Conservation (phyloP, 2,329 filamentous ascomycete species). For the Pezicula rhizophila region DNA sequence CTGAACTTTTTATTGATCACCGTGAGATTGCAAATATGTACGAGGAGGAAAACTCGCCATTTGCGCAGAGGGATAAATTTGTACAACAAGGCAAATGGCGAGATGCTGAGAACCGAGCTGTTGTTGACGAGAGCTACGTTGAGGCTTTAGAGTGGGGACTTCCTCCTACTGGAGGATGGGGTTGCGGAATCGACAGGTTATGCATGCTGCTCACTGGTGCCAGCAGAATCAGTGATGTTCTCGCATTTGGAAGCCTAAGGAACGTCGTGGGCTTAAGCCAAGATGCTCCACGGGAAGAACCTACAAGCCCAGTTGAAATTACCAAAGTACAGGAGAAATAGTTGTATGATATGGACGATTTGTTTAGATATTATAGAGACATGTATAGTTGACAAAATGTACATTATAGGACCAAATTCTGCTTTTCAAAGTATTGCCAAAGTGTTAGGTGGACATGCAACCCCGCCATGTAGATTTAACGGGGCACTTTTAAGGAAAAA, state of each 20-base stretch:
- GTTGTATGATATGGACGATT: background rate
- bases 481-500: too few relatives aligned
- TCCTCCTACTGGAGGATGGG: conserved; percentile 96
- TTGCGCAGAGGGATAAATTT: conserved; percentile 81
- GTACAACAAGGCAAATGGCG: conserved; percentile 45
- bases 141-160: conserved; percentile 80
- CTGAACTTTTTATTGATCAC: conserved; percentile 76
- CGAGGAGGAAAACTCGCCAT: conserved; percentile 93
- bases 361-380: background rate
- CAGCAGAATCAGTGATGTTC: conserved; percentile 74
- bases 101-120: conserved; percentile 26
- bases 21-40: conserved; percentile 93
- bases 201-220: conserved; percentile 84
- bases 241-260: conserved; percentile 82
- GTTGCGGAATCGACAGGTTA: conserved; percentile 83
- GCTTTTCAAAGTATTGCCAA: too few relatives aligned
- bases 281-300: background rate
- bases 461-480: too few relatives aligned
- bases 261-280: conserved; percentile 48
- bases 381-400: too few relatives aligned
- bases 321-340: background rate
- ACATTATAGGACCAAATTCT: too few relatives aligned
- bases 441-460: too few relatives aligned
- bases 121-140: conserved; percentile 65
- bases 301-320: background rate